Evolutionary conservation across 495 filamentous ascomycete species (phyloP).

Genomic region (Penicillium riverlandense): DNA sequence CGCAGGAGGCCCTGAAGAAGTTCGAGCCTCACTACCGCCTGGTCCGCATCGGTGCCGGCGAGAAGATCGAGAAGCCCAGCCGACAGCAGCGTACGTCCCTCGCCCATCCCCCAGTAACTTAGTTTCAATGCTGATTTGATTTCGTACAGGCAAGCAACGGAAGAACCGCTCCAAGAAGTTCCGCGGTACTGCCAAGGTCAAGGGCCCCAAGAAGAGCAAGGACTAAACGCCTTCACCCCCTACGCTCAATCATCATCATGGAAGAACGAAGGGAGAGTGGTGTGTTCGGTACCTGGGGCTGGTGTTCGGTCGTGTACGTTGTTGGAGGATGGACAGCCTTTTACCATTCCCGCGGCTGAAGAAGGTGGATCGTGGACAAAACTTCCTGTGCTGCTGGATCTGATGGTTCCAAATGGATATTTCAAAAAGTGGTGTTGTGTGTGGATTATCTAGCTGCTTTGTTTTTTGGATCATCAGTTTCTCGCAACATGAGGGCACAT

Average conservation of each 20-base stretch:
- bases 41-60: conserved; percentile 80
- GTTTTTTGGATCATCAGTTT: conserved; percentile 18
- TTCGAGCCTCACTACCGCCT: conserved; percentile 98
- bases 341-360: no score
- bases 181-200: conserved; percentile 85
- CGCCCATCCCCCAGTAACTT: neutral
- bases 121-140: neutral
- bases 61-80: conserved; percentile 91
- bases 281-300: neutral
- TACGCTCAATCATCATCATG: conserved; percentile 9
- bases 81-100: conserved; percentile 88
- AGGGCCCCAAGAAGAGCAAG: conserved; percentile 74
- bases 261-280: conserved; percentile 6
- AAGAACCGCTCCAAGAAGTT: conserved; percentile 99
- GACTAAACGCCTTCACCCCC: conserved; percentile 31
- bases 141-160: conserved; percentile 89
- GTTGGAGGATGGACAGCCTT: no score
- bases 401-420: conserved; percentile 4
- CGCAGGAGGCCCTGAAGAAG: conserved; percentile 94
- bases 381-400: conserved; percentile 9
- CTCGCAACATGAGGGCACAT: conserved; percentile 21
- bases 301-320: conserved; percentile 14
- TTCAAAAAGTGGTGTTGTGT: no score
- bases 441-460: neutral
- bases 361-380: no score